Base-by-base conservation (phyloP, 768 basidiomycete species). In the Pleurotus ostreatus region DNA sequence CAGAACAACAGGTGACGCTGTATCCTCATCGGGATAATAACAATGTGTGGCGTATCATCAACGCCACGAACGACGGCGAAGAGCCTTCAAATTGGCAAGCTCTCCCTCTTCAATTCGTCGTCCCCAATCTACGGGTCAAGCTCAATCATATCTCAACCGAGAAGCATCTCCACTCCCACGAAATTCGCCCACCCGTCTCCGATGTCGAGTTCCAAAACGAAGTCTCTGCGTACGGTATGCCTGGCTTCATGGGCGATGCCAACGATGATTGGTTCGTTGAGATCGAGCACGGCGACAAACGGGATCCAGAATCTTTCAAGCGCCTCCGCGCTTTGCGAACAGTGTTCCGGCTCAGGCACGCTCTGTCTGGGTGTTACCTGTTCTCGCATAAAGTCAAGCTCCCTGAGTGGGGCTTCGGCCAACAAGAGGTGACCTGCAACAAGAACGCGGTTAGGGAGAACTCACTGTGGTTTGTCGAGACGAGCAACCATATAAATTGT, bases 161-260 rank as follows among this genome's bases (percentile, higher is more conserved):
- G 60, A 96, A 92, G 67, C 81, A 86, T 57, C 82, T 99, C 2
- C 97, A 99, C 76, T 94, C 92, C 46, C 97, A 99, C 71, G 97
- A 98, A 62, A 73, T 89, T 62, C 89, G 97, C 20, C 94, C 97
- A 4, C 94, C 95, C 15, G 86, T 99, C 12, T 93, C 91, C 30
- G 97, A 99, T 46, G 96, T 98, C 46, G 97, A 99, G 64, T 99
- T 98, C 77, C 97, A 99, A 75, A 96, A 98, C 66, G 97, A 99
- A 68, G 94, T 98, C 1, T 95, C 94, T 1, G 93, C 78, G 0
- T 99, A 99, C 65, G 97, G 97, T 1, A 85, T 90, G 78, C 72
- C 85, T 0, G 90, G 88, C 0, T 98, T 89, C 67, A 72, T 70
- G 0, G 96, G 96, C 12, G 96, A 98, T 65, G 80, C 86, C 45